Conservation (phyloP, 2,329 filamentous ascomycete species). For the Zasmidium citrigriseum region DNA sequence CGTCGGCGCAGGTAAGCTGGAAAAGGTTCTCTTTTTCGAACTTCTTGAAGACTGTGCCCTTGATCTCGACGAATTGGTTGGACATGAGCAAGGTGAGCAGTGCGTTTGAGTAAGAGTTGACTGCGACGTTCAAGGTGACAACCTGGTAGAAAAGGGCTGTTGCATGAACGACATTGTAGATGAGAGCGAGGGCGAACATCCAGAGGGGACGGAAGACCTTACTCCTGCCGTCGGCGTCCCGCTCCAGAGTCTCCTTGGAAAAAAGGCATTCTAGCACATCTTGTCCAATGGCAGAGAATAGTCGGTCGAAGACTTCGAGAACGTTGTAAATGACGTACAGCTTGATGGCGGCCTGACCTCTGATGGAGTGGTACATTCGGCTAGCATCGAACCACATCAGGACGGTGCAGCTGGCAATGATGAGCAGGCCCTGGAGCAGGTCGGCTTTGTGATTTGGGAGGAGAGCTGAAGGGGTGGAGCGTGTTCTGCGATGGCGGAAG, state of each 20-base stretch:
- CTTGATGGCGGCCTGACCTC: slow-evolving; percentile 95
- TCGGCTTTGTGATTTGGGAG: slow-evolving; percentile 93
- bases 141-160: slow-evolving; percentile 94
- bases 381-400: slow-evolving; percentile 93
- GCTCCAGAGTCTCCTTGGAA: slow-evolving; percentile 86
- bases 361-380: slow-evolving; percentile 96
- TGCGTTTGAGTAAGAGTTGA: slow-evolving; percentile 98
- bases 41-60: slow-evolving; percentile 96
- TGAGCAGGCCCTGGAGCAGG: slow-evolving; percentile 84
- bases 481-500: slow-evolving; percentile 69
- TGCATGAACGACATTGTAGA: slow-evolving; percentile 86
- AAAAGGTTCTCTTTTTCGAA: slow-evolving; percentile 98
- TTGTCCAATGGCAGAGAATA: slow-evolving; percentile 88
- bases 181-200: slow-evolving; percentile 84
- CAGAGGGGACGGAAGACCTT: slow-evolving; percentile 86
- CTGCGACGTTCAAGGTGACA: slow-evolving; percentile 94
- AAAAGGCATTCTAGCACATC: slow-evolving; percentile 96
- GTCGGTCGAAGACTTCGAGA: slow-evolving; percentile 85
- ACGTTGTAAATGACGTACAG: slow-evolving; percentile 99
- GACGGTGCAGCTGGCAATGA: slow-evolving; percentile 80
- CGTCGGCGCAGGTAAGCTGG: slow-evolving; percentile 92
- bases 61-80: slow-evolving; percentile 99
- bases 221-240: slow-evolving; percentile 83
- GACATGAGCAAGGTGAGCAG: slow-evolving; percentile 88
- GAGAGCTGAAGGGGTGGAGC: slow-evolving; percentile 81